phyloP scores from a whole-genome alignment of 2,329 filamentous ascomycete species.

The Fusarium decemcellulare region DNA sequence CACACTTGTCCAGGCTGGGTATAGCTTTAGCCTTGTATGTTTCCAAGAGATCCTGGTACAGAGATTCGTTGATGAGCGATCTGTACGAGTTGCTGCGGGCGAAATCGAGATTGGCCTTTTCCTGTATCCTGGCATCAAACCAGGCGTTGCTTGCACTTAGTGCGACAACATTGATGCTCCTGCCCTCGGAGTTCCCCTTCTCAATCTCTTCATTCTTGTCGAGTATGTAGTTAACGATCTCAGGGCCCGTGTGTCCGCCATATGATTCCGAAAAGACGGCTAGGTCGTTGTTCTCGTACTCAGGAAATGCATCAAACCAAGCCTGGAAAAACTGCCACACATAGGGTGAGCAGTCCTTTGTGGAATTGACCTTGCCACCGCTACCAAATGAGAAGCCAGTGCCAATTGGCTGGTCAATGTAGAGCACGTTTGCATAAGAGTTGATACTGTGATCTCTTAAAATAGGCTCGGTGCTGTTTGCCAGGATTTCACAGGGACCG shows the following conservation, averaged over 20 bases:
- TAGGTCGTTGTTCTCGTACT: background rate
- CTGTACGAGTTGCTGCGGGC: background rate
- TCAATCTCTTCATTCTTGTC: background rate
- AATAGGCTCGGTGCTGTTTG: background rate
- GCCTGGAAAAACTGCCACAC: conserved; percentile 4
- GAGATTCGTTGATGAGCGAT: background rate
- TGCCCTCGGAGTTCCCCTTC: background rate
- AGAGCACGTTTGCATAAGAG: background rate
- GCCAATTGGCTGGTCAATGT: background rate
- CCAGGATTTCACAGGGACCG: background rate
- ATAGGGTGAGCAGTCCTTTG: background rate
- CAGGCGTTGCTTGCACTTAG: conserved; percentile 3
- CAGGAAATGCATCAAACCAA: background rate
- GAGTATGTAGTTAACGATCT: conserved; percentile 1
- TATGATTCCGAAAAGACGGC: background rate
- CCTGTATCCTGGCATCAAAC: conserved; percentile 2
- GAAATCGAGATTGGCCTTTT: background rate
- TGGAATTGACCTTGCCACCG: background rate
- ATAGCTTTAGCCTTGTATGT: background rate
- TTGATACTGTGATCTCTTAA: conserved; percentile 1
- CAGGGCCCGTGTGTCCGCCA: background rate
- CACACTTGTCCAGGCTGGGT: background rate
- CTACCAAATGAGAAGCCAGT: background rate
- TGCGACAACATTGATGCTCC: background rate
- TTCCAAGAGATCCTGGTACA: background rate